A percentile compares a stretch with the other conserved stretches of the same genome.
Conservation (phyloP, 2,329 filamentous ascomycete species). For the Sporothrix luriei region DNA sequence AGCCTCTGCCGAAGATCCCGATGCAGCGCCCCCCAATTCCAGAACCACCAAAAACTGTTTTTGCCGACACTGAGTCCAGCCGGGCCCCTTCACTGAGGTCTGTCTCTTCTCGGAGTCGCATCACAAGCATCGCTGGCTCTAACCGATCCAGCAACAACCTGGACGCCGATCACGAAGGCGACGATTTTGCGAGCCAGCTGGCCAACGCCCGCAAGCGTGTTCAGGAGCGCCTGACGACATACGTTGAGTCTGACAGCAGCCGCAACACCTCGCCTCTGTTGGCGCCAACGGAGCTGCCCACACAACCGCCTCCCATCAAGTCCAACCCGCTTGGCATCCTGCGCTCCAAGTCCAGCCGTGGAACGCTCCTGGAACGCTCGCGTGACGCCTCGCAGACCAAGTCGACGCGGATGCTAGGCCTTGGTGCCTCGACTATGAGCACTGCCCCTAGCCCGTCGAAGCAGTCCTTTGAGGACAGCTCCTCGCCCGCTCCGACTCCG, state of each 20-base stretch:
- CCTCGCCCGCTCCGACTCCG: background rate
- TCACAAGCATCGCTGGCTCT: conserved; percentile 26
- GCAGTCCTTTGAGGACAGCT: conserved; percentile 43
- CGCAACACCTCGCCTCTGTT: conserved; percentile 49
- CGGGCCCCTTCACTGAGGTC: conserved; percentile 41
- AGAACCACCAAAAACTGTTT: conserved; percentile 21
- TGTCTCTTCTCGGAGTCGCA: conserved; percentile 64
- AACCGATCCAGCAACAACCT: conserved; percentile 42
- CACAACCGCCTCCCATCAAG: conserved; percentile 44
- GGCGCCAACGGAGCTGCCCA: conserved; percentile 43
- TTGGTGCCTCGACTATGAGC: conserved; percentile 51
- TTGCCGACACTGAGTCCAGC: background rate
- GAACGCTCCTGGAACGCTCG: conserved; percentile 59
- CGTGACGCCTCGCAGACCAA: conserved; percentile 53
- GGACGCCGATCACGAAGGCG: conserved; percentile 55
- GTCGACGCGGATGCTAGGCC: conserved; percentile 63
- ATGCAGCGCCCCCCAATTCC: conserved; percentile 16
- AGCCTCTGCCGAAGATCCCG: background rate
- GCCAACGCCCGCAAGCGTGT: conserved; percentile 71
- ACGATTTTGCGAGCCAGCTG: conserved; percentile 74
- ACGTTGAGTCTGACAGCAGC: conserved; percentile 64
- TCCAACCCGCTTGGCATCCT: conserved; percentile 66
- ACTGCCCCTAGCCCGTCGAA: conserved; percentile 48
- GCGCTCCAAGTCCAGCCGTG: conserved; percentile 66
- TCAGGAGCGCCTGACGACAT: conserved; percentile 71